Conservation (phyloP, 768 basidiomycete genomes). For the Psilocybe cubensis region DNA sequence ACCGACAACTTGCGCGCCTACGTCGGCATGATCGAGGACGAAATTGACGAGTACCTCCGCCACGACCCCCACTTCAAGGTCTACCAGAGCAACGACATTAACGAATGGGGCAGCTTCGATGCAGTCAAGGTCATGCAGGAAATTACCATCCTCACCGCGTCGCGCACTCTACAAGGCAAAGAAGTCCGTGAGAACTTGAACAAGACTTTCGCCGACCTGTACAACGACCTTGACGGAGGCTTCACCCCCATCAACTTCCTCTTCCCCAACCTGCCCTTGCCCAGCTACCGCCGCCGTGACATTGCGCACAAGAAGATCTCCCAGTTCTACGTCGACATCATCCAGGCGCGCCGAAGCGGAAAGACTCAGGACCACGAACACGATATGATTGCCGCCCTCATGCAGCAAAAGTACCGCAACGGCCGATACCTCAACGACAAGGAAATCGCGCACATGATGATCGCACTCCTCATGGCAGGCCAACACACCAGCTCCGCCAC, state of each 20-base stretch:
- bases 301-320: slow-evolving; percentile 91
- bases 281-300: slow-evolving; percentile 89
- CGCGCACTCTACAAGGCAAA: slow-evolving; percentile 89
- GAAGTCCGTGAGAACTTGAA: slow-evolving; percentile 83
- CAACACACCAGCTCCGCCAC: slow-evolving; percentile 98
- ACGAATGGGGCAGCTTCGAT: slow-evolving; percentile 82
- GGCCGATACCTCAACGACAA: slow-evolving; percentile 81
- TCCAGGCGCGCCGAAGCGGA: slow-evolving; percentile 68
- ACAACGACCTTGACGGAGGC: slow-evolving; percentile 90
- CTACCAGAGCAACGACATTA: slow-evolving; percentile 66
- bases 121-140: slow-evolving; percentile 75
- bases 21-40: slow-evolving; percentile 77
- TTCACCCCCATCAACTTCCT: slow-evolving; percentile 96
- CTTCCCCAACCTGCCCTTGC: slow-evolving; percentile 91
- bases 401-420: slow-evolving; percentile 81
- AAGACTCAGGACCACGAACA: slow-evolving; percentile 60
- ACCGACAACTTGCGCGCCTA: slow-evolving; percentile 91
- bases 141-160: slow-evolving; percentile 94
- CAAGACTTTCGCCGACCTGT: slow-evolving; percentile 83
- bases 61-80: slow-evolving; percentile 64
- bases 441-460: slow-evolving; percentile 98
- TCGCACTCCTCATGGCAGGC: slow-evolving; percentile 98
- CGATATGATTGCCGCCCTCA: slow-evolving; percentile 92
- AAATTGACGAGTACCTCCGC: slow-evolving; percentile 71
- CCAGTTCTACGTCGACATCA: slow-evolving; percentile 89